Base-by-base conservation (phyloP, 2,329 filamentous ascomycete genomes). In the Periconia sp. region DNA sequence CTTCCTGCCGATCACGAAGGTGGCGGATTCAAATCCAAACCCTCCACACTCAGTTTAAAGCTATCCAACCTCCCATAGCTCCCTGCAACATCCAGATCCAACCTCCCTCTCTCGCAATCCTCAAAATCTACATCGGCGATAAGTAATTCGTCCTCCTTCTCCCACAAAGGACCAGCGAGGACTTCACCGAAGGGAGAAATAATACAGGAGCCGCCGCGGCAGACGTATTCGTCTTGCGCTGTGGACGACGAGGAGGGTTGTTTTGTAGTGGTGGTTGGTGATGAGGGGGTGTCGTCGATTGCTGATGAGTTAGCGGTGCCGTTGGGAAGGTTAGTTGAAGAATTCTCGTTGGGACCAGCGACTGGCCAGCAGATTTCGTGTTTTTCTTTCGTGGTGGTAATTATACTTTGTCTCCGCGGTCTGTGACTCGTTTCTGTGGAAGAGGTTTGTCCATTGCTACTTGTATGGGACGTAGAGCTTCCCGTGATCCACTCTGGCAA, bases 51-150 rank as follows among this genome's bases (percentile, higher is more conserved):
- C 51, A 87, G 66, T 59, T 80, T 79, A 66, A 87, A 87, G 15
- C 82, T 77, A 68, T 87, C 86, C 57, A 82, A 89, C 70, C 91
- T 82, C 2, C 91, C 92, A 73, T 96, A 96, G 68, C 88, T 92
- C 0, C 92, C 92, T 2, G 85, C 91, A 37, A 90, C 86, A 76
- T 96, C 92, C 45, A 96, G 72, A 71, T 96, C 92, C 59, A 96
- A 71, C 49, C 91, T 79, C 0, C 92, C 92, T 10, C 90, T 81
- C 60, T 92, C 84, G 63, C 92, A 96, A 61, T 96, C 91, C 45
- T 95, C 89, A 65, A 97, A 88, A 66, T 97, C 91, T 3, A 92
- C 87, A 59, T 94, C 90, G 0, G 84, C 81, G 33, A 83, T 83
- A 48, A 92, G 75, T 30, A 96, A 71, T 0, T 84, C 80, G 51